Evolutionary conservation across 2,329 filamentous ascomycete species (phyloP), one percentile per base, ranked within the genome.

Genomic region (Diaporthe sp.): DNA sequence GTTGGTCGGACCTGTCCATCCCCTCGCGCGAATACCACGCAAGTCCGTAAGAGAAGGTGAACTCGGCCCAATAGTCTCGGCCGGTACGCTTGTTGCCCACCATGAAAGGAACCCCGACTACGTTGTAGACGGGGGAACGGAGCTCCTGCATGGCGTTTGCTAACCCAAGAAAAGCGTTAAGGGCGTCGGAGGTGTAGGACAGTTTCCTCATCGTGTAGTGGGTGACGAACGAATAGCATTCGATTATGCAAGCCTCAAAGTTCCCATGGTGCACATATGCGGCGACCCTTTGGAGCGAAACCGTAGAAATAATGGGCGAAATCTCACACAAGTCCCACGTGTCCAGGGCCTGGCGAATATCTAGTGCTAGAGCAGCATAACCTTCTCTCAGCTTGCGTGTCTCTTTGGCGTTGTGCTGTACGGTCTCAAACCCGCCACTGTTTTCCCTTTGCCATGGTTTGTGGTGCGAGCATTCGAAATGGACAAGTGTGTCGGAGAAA

Each of bases 81-180:
- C 28, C 22, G 51, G 25, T 55, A 25, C 51, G 51, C 51, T 55
- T 55, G 51, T 28, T 55, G n/a, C 25, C 51, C 51, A 55, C n/a
- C 12, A 55, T 4, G 51, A 55, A 55, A 55, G 51, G 51, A 55
- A 28, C 51, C 12, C 51, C 51, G 12, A n/a, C 51, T 28, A 25
- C 25, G 15, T 55, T 55, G 51, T 55, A 55, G 25, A 55, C 28
- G 28, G 51, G 51, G 51, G 1, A 9, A 55, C 15, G n/a, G n/a
- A 55, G 25, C 9, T 55, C 51, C 15, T 55, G n/a, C 51, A 55
- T 55, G 51, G 51, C 51, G 51, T 55, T 55, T 55, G 51, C n/a
- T n/a, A 55, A 55, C 22, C 51, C 51, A 55, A 55, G 51, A 55
- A 55, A 55, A 55, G 51, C n/a, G 51, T 28, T 55, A n/a, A 55